These are phyloP conservation scores for Camptophora hylomeconis DNA, from an alignment of 2,329 filamentous ascomycete species.

Conservation along the genomic window DNA sequence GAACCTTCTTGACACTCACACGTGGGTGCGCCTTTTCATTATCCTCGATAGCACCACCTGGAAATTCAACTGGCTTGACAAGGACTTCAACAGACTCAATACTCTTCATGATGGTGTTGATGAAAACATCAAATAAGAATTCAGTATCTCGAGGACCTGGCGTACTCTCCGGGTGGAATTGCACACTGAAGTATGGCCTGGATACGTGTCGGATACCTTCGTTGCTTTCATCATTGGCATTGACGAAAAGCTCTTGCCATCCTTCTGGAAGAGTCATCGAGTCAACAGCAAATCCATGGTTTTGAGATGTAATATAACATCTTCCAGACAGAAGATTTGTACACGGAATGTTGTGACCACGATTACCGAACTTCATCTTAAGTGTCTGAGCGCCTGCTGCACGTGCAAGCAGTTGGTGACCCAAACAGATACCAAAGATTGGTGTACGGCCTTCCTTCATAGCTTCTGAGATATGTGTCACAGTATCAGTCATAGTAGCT, in stretches of 20 bases:
- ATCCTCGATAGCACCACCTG: constrained; percentile 68
- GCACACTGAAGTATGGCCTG: constrained; percentile 95
- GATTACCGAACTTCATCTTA: constrained; percentile 99
- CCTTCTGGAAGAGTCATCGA: constrained; percentile 57
- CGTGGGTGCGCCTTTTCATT: constrained; percentile 64
- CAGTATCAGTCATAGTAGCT: constrained; percentile 65
- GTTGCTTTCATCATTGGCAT: constrained; percentile 96
- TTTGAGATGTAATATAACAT: constrained; percentile 98
- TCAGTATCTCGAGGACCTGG: constrained; percentile 92
- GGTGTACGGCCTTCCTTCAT: constrained; percentile 70
- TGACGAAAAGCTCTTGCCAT: constrained; percentile 93
- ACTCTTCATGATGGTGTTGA: constrained; percentile 65
- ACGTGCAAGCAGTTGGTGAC: constrained; percentile 82
- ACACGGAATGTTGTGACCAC: constrained; percentile 96
- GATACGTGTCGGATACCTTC: constrained; percentile 84
- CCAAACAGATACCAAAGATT: constrained; percentile 91
- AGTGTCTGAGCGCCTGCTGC: constrained; percentile 72
- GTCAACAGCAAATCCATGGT: constrained; percentile 93
- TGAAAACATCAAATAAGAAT: constrained; percentile 93
- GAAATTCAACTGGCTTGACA: constrained; percentile 65
- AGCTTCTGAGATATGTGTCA: constrained; percentile 64
- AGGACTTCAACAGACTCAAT: constrained; percentile 55
- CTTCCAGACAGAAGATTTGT: constrained; percentile 90
- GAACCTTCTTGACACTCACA: constrained; percentile 82
- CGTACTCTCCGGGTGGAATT: constrained; percentile 96